Evolutionary conservation across 306 rosid species (phyloP).

Genomic region (Cicer yamashitae): DNA sequence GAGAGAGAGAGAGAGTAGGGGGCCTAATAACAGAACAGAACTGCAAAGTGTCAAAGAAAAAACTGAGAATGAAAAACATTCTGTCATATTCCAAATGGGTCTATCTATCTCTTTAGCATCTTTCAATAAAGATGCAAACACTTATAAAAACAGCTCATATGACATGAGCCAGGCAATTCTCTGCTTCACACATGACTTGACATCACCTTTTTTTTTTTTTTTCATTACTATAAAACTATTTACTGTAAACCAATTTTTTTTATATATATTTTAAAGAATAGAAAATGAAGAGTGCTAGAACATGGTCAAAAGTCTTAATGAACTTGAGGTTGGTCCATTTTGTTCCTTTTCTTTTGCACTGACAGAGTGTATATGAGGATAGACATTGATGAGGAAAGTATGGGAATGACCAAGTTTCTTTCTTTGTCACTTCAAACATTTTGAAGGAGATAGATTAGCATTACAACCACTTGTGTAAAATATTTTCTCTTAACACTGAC

Average conservation of each 20-base stretch:
- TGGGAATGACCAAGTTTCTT: slow-evolving; percentile 49
- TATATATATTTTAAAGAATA: slow-evolving; percentile 19
- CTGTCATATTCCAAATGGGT: slow-evolving; percentile 62
- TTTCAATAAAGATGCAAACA: slow-evolving; percentile 65
- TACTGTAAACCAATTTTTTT: background rate
- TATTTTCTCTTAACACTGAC: slow-evolving; percentile 35
- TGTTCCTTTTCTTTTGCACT: slow-evolving; percentile 68
- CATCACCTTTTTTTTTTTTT: slow-evolving; percentile 51
- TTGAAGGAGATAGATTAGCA: slow-evolving; percentile 41
- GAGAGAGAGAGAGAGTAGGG: slow-evolving; percentile 33
- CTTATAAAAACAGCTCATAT: slow-evolving; percentile 52
- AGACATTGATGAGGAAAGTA: slow-evolving; percentile 58
- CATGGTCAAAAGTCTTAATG: slow-evolving; percentile 76
- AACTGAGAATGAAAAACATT: slow-evolving; percentile 45
- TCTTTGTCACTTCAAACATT: slow-evolving; percentile 49
- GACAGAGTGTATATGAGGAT: slow-evolving; percentile 65
- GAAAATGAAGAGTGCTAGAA: slow-evolving; percentile 31
- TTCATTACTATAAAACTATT: no score
- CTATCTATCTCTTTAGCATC: slow-evolving; percentile 56
- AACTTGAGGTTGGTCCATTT: slow-evolving; percentile 65
- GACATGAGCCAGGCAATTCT: slow-evolving; percentile 40
- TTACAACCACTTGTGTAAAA: slow-evolving; percentile 32
- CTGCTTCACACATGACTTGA: slow-evolving; percentile 67
- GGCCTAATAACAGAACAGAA: slow-evolving; percentile 47
- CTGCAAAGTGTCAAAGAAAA: slow-evolving; percentile 53